Conservation (phyloP, 805 yeast species). For the Wickerhamomyces silvicola region DNA sequence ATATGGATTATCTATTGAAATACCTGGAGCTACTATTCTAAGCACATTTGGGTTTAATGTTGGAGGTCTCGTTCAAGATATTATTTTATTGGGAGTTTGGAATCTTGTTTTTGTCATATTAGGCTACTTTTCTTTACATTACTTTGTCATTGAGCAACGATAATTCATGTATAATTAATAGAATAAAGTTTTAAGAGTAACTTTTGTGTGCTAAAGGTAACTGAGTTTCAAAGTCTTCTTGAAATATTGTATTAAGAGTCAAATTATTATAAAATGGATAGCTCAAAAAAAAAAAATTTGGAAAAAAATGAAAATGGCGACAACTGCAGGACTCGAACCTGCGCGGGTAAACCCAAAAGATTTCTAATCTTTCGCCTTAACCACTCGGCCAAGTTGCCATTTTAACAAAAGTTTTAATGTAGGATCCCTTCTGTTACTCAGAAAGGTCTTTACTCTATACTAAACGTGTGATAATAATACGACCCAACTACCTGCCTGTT, state of each 20-base stretch:
- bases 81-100: slow-evolving; percentile 51
- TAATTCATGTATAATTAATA: too few species aligned
- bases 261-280: too few species aligned
- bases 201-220: too few species aligned
- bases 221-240: too few species aligned
- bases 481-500: too few species aligned
- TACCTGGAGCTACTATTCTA: slow-evolving; percentile 95
- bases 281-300: too few species aligned
- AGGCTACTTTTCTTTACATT: slow-evolving; percentile 74
- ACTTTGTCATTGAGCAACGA: slow-evolving; percentile 65
- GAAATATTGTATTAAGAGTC: too few species aligned
- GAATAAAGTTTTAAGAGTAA: too few species aligned
- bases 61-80: slow-evolving; percentile 65
- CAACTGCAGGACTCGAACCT: slow-evolving; percentile 72
- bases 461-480: too few species aligned
- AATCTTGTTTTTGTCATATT: slow-evolving; percentile 49
- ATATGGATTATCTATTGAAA: slow-evolving; percentile 89
- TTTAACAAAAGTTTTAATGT: too few species aligned
- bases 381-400: slow-evolving; percentile 60
- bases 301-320: slow-evolving; percentile 48
- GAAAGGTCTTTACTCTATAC: too few species aligned
- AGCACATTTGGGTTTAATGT: slow-evolving; percentile 93
- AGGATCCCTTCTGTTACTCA: too few species aligned
- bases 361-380: slow-evolving; percentile 60
- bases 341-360: slow-evolving; percentile 58